These are phyloP conservation scores for Tricholoma hemisulphureum DNA, from an alignment of 768 basidiomycete genomes.

Conservation along the genomic window DNA sequence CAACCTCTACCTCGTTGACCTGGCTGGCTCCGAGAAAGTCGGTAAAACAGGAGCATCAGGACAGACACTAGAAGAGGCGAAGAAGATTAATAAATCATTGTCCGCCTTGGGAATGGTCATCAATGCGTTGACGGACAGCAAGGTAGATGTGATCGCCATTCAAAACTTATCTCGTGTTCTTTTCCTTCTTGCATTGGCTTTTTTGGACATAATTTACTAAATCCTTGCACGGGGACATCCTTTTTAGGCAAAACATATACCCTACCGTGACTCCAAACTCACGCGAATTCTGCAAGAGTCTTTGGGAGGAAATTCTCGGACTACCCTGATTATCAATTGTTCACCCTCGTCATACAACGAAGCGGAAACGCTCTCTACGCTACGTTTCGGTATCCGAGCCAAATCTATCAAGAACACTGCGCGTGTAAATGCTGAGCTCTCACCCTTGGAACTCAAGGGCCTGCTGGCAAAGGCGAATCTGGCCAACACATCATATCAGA, in stretches of 20 bases:
- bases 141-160: conserved; percentile 47
- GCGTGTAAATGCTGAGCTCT: conserved; percentile 96
- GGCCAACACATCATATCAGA: conserved; percentile 78
- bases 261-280: conserved; percentile 98
- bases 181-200: background rate
- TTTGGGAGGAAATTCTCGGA: conserved; percentile 90
- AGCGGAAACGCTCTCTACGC: conserved; percentile 90
- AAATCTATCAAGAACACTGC: conserved; percentile 99
- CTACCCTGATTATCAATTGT: conserved; percentile 99
- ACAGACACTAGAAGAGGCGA: conserved; percentile 97
- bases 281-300: conserved; percentile 99
- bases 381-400: conserved; percentile 99
- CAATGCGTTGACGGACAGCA: conserved; percentile 94
- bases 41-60: conserved; percentile 99
- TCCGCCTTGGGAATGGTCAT: conserved; percentile 99
- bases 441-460: conserved; percentile 92
- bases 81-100: conserved; percentile 99
- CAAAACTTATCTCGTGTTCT: background rate
- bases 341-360: conserved; percentile 98
- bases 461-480: conserved; percentile 87
- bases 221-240: background rate
- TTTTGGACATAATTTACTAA: background rate
- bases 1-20: conserved; percentile 94
- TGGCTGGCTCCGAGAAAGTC: conserved; percentile 98
- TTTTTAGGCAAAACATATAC: conserved; percentile 87